phyloP scores from a whole-genome alignment of 768 basidiomycete species.

The Tubosaeta sp. region DNA sequence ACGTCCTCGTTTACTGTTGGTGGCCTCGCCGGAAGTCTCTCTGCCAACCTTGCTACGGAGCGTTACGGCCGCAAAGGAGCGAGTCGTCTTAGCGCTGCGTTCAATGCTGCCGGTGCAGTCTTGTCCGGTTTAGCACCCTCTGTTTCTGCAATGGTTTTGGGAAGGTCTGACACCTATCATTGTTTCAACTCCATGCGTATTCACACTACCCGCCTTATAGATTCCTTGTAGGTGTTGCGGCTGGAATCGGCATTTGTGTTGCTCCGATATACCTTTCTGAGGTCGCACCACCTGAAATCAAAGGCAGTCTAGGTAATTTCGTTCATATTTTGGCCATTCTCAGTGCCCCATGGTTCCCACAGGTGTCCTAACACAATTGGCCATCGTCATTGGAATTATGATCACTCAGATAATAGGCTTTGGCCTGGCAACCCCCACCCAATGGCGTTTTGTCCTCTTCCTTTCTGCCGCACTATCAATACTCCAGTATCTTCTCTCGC shows the following conservation, averaged over 20 bases:
- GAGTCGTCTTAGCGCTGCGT: conserved; percentile 50
- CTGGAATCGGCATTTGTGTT: conserved; percentile 73
- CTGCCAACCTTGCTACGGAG: conserved; percentile 67
- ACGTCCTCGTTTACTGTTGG: conserved; percentile 87
- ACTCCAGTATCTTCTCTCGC: conserved; percentile 52
- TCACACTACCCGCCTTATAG: conserved; percentile 30
- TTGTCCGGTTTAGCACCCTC: conserved; percentile 65
- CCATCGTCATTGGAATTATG: conserved; percentile 84
- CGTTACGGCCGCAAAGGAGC: conserved; percentile 68
- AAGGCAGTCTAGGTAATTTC: conserved; percentile 63
- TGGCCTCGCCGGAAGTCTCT: conserved; percentile 73
- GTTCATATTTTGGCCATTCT: neutral
- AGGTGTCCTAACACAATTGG: conserved; percentile 81
- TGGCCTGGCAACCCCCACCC: conserved; percentile 55
- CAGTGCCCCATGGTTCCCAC: neutral
- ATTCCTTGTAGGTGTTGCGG: conserved; percentile 62
- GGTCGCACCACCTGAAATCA: conserved; percentile 73
- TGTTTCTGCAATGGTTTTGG: conserved; percentile 52
- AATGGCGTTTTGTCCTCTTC: conserved; percentile 70
- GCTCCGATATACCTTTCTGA: conserved; percentile 83
- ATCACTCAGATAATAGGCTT: conserved; percentile 78
- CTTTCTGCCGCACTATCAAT: conserved; percentile 55
- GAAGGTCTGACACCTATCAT: conserved; percentile 46
- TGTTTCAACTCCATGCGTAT: neutral
- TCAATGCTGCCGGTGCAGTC: conserved; percentile 54